Evolutionary conservation across 805 yeast species (phyloP).

Genomic region (Zygosaccharomyces pseudorouxii): DNA sequence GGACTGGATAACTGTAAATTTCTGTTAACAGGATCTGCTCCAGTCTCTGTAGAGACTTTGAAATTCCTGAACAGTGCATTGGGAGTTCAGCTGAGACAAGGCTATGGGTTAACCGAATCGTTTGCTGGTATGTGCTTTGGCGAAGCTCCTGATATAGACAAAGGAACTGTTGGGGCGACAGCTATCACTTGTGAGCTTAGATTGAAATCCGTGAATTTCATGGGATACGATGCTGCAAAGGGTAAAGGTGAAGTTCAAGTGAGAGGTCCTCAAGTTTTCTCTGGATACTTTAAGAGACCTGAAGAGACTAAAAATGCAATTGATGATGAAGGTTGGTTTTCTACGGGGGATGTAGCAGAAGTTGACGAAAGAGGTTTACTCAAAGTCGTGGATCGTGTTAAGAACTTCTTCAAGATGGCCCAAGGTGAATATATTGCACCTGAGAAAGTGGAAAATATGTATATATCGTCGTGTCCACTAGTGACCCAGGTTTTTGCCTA

Average conservation of each 20-base stretch:
- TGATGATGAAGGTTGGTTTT: conserved; percentile 59
- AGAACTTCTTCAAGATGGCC: conserved; percentile 67
- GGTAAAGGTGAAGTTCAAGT: conserved; percentile 58
- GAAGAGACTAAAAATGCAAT: conserved; percentile 51
- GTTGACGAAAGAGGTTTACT: conserved; percentile 51
- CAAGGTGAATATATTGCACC: conserved; percentile 72
- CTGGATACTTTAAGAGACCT: conserved; percentile 50
- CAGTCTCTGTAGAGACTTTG: conserved; percentile 58
- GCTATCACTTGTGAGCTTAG: conserved; percentile 53
- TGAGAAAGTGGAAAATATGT: conserved; percentile 65
- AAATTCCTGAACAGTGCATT: conserved; percentile 58
- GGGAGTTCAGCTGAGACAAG: conserved; percentile 54
- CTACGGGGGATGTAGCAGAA: conserved; percentile 62
- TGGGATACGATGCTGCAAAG: conserved; percentile 46
- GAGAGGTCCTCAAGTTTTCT: conserved; percentile 61
- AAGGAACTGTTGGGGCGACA: conserved; percentile 60
- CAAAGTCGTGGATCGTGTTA: conserved; percentile 65
- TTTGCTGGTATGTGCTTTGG: conserved; percentile 54
- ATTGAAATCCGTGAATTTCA: conserved; percentile 58
- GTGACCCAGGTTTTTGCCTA: conserved; percentile 54
- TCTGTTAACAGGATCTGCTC: conserved; percentile 61
- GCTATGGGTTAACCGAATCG: conserved; percentile 73
- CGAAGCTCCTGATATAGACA: conserved; percentile 43
- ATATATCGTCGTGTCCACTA: conserved; percentile 48
- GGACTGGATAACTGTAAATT: conserved; percentile 44